These are phyloP conservation scores for Daphne laureola DNA, from an alignment of 441 rosid species.

Conservation along the genomic window DNA sequence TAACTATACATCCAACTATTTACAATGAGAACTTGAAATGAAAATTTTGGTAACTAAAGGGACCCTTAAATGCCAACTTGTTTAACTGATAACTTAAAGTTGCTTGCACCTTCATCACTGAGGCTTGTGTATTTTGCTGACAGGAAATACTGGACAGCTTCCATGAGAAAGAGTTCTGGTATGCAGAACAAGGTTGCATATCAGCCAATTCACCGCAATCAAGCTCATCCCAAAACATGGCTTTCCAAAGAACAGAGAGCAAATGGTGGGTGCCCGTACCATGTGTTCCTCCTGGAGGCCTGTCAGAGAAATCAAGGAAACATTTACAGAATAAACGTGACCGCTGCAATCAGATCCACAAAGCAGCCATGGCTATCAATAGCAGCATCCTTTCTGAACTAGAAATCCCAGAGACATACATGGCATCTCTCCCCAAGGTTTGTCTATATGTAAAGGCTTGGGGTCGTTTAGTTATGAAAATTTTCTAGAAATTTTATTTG, in stretches of 20 bases:
- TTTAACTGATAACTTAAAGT: neutral
- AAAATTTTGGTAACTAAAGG: too few species aligned
- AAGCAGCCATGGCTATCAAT: slow-evolving; percentile 67
- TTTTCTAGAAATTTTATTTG: too few species aligned
- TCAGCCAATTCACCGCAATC: slow-evolving; percentile 35
- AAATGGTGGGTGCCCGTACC: slow-evolving; percentile 83
- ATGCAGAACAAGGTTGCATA: slow-evolving; percentile 54
- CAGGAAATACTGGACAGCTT: slow-evolving; percentile 65
- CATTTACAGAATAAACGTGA: slow-evolving; percentile 43
- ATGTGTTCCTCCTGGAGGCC: slow-evolving; percentile 51
- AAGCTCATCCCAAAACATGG: slow-evolving; percentile 52
- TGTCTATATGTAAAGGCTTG: neutral
- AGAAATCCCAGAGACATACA: slow-evolving; percentile 62
- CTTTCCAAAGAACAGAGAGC: slow-evolving; percentile 49
- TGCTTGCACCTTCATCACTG: neutral
- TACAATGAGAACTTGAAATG: too few species aligned
- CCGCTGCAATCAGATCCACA: slow-evolving; percentile 59
- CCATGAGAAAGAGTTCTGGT: slow-evolving; percentile 54
- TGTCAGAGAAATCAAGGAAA: slow-evolving; percentile 49
- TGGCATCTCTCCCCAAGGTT: slow-evolving; percentile 61
- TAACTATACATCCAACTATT: too few species aligned
- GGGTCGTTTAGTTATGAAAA: too few species aligned
- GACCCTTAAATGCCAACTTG: too few species aligned
- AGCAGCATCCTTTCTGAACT: slow-evolving; percentile 52
- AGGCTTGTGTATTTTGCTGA: slow-evolving; percentile 6